A percentile compares a stretch with the other conserved stretches of the same genome.
Evolutionary conservation across 2,329 filamentous ascomycete genomes (phyloP).

Genomic region (Cercospora janseana): DNA sequence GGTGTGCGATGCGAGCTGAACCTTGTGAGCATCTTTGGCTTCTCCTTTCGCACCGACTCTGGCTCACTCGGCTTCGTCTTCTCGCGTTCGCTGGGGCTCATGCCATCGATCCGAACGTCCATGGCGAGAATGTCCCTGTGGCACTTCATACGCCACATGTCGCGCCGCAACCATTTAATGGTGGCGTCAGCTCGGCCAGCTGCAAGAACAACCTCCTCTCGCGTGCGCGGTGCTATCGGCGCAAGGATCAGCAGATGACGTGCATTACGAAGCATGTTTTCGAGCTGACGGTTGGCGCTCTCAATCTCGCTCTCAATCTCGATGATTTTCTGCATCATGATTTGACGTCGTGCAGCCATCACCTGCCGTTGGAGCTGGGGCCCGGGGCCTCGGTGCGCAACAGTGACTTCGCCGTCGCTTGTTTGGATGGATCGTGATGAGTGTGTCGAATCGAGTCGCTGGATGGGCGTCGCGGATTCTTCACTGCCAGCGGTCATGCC

Average conservation of each 20-base stretch:
- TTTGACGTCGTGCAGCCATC: slow-evolving; percentile 72
- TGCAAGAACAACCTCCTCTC: slow-evolving; percentile 80
- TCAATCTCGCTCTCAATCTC: slow-evolving; percentile 79
- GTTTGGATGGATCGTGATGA: slow-evolving; percentile 60
- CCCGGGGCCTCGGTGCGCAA: slow-evolving; percentile 47
- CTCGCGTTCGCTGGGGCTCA: slow-evolving; percentile 29
- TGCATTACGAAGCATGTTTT: slow-evolving; percentile 80
- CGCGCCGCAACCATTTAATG: slow-evolving; percentile 88
- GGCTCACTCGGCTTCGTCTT: slow-evolving; percentile 20
- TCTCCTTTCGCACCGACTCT: slow-evolving; percentile 30
- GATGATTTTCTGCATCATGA: slow-evolving; percentile 78
- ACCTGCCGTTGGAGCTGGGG: slow-evolving; percentile 84
- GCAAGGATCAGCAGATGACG: slow-evolving; percentile 85
- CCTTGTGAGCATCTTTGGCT: slow-evolving; percentile 28
- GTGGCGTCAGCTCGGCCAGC: slow-evolving; percentile 83
- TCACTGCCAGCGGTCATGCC: slow-evolving; percentile 82
- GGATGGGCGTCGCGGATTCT: slow-evolving; percentile 69
- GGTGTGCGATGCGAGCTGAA: slow-evolving; percentile 23
- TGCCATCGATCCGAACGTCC: slow-evolving; percentile 78
- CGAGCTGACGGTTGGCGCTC: slow-evolving; percentile 71
- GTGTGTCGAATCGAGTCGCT: slow-evolving; percentile 62
- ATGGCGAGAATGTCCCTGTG: slow-evolving; percentile 83
- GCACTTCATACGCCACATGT: slow-evolving; percentile 88
- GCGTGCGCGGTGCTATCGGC: slow-evolving; percentile 84
- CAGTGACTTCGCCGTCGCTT: slow-evolving; percentile 69